These are phyloP conservation scores for Diplodia scrobiculata DNA, from an alignment of 2,329 filamentous ascomycete species.

Conservation along the genomic window DNA sequence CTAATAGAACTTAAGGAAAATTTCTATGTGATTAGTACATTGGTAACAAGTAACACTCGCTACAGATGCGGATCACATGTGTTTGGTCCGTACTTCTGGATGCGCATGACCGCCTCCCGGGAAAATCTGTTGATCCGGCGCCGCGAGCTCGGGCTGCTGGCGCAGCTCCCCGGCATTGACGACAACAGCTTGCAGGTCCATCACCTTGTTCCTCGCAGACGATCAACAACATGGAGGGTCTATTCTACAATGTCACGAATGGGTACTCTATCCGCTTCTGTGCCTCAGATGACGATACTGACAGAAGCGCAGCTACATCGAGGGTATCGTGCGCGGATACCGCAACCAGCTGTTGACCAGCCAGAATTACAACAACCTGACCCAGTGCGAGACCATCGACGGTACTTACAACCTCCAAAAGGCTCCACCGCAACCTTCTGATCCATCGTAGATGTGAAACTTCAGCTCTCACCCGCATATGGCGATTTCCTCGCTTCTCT, in stretches of 20 bases:
- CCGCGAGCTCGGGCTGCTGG: conserved; percentile 14
- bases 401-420: conserved; percentile 59
- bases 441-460: conserved; percentile 75
- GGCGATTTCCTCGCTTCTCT: conserved; percentile 94
- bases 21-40: background rate
- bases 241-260: conserved; percentile 92
- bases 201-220: conserved; percentile 11
- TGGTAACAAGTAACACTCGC: background rate
- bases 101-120: background rate
- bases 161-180: conserved; percentile 24
- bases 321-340: conserved; percentile 96
- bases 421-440: background rate
- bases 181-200: conserved; percentile 27
- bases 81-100: background rate
- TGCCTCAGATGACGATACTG: conserved; percentile 30
- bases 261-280: conserved; percentile 60
- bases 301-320: conserved; percentile 71
- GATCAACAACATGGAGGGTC: conserved; percentile 71
- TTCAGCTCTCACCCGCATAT: conserved; percentile 94
- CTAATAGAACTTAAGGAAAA: background rate
- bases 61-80: background rate
- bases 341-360: conserved; percentile 88
- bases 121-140: conserved; percentile 4
- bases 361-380: conserved; percentile 91
- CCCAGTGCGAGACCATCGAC: conserved; percentile 96